Evolutionary conservation across 2,329 filamentous ascomycete species (phyloP), one percentile per base, ranked within the genome.

Genomic region (Penicillium nordicum): DNA sequence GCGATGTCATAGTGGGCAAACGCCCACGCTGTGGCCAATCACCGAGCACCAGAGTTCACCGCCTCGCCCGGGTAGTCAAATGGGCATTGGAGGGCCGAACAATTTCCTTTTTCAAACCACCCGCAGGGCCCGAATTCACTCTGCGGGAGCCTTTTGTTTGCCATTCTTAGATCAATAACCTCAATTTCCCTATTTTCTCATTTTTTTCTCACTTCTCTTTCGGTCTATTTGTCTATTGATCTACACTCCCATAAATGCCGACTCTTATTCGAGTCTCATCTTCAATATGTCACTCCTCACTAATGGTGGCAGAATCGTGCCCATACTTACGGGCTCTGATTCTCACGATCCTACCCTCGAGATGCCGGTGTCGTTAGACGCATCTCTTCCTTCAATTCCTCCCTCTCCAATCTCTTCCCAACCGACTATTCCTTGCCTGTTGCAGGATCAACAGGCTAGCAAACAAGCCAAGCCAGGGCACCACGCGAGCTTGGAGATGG

Each of bases 281-380:
- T 59, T 67, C 66, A 75, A 52, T 61, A 77, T 77, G 74, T 71
- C 74, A 64, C 66, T 72, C 60, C 57, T 69, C 62, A 64, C 67
- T 57, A 68, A 70, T 63, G 69, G 69, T 66, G 67, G 67, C 67
- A 76, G 74, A 71, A 74, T 77, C 58, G 74, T 77, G 67, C 74
- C 74, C 50, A 73, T 77, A 65, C 69, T 77, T 66, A 63, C 68
- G 55, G 63, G 64, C 55, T 63, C 64, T 58, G 56, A 59, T 63
- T 62, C 66, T 55, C 55, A 61, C 59, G 44, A 58, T 58, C 41
- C 47, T 63, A 46, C 38, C 10, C 29, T 34, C 30, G 21, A 51
- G 30, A 12, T 11, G 38, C 5, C 29, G 21, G n/a, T 5, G 7
- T 12, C 23, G 1, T 27, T 45, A 36, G 29, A 45, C 0, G 5